Evolutionary conservation across 2,329 filamentous ascomycete genomes (phyloP).

Genomic region (Botrytis cinerea): DNA sequence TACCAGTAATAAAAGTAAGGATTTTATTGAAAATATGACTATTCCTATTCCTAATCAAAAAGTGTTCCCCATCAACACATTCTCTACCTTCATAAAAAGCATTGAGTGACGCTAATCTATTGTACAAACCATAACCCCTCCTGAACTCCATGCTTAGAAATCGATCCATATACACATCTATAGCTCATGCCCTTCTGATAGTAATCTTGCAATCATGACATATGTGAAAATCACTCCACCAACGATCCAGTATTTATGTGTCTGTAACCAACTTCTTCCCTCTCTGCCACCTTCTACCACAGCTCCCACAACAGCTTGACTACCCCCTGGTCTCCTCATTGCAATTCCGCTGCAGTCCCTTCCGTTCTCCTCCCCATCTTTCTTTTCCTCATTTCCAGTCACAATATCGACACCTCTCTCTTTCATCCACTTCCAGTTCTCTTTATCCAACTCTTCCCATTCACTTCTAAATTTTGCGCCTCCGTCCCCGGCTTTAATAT

Average conservation of each 20-base stretch:
- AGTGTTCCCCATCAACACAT: not conserved
- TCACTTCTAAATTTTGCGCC: slow-evolving; percentile 86
- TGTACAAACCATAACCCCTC: slow-evolving; percentile 17
- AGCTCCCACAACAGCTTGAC: slow-evolving; percentile 54
- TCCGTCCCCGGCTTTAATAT: slow-evolving; percentile 88
- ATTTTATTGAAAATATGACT: not conserved
- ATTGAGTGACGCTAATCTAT: not conserved
- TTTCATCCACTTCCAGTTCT: slow-evolving; percentile 92
- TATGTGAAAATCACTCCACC: slow-evolving; percentile 76
- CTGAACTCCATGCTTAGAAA: slow-evolving; percentile 18
- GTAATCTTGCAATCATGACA: slow-evolving; percentile 74
- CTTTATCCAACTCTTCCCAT: slow-evolving; percentile 85
- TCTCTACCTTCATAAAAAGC: not conserved
- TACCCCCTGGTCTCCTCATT: slow-evolving; percentile 62
- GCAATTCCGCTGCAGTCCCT: slow-evolving; percentile 61
- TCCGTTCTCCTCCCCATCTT: slow-evolving; percentile 50
- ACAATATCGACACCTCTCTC: slow-evolving; percentile 75
- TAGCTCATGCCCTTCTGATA: slow-evolving; percentile 45
- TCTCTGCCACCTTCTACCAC: slow-evolving; percentile 80
- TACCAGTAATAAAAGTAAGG: not conserved
- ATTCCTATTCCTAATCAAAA: not conserved
- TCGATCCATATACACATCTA: not conserved
- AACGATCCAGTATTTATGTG: slow-evolving; percentile 75
- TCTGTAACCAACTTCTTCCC: slow-evolving; percentile 78
- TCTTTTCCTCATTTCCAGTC: slow-evolving; percentile 66